These are phyloP conservation scores for Blastocystis sp. DNA, from an alignment of 352 stramenopile species.

Conservation along the genomic window DNA sequence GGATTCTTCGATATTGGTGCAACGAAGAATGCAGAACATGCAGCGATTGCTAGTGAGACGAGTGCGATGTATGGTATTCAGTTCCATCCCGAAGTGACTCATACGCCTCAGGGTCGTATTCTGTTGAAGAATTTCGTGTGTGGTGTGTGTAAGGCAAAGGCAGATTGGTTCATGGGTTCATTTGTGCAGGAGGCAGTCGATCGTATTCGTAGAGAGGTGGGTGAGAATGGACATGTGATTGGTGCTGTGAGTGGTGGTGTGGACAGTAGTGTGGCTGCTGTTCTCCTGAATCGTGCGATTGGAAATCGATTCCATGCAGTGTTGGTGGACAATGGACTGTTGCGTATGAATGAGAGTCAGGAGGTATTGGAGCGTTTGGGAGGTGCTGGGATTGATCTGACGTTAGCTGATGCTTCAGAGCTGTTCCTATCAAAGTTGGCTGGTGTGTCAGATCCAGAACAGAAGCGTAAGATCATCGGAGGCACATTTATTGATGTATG, in stretches of 20 bases:
- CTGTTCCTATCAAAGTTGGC: conserved; percentile 84
- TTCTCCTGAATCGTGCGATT: conserved; percentile 90
- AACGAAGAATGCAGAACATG: conserved; percentile 70
- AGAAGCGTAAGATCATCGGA: conserved; percentile 97
- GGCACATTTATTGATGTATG: conserved; percentile 96
- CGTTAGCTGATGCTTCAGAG: conserved; percentile 88
- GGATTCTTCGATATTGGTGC: conserved; percentile 71
- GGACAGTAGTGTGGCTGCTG: conserved; percentile 93
- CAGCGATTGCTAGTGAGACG: conserved; percentile 75
- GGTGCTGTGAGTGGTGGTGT: conserved; percentile 93
- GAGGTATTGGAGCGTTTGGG: conserved; percentile 75
- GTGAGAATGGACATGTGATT: conserved; percentile 88
- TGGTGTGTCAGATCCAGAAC: conserved; percentile 89
- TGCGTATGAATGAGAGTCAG: conserved; percentile 86
- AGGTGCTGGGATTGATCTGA: conserved; percentile 88
- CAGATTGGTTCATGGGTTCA: conserved; percentile 93
- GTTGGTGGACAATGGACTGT: conserved; percentile 95
- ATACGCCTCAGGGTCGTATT: conserved; percentile 85
- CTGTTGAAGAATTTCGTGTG: conserved; percentile 95
- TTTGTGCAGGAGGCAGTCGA: conserved; percentile 82
- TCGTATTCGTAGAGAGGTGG: conserved; percentile 78
- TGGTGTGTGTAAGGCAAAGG: conserved; percentile 79
- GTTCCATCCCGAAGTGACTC: conserved; percentile 91
- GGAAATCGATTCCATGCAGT: conserved; percentile 96
- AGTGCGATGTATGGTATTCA: conserved; percentile 77